These are phyloP conservation scores for Excoecaria cochinchinensis DNA, from an alignment of 345 rosid species.

Conservation along the genomic window DNA sequence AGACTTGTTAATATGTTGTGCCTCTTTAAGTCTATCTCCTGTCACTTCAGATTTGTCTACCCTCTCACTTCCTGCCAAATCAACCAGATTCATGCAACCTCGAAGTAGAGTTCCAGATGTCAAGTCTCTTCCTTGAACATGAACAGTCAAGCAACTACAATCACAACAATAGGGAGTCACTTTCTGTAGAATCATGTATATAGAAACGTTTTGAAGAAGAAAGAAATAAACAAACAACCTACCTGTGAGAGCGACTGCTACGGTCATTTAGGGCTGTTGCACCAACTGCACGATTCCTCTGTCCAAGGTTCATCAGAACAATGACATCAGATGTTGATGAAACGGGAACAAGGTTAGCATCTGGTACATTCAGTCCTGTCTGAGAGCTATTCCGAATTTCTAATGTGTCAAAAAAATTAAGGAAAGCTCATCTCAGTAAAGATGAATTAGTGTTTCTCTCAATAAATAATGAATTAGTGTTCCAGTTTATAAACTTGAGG, in stretches of 20 bases:
- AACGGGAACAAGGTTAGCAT: constrained; percentile 77
- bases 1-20: constrained; percentile 87
- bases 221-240: constrained; percentile 7
- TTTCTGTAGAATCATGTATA: constrained; percentile 1
- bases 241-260: constrained; percentile 99
- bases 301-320: constrained; percentile 89
- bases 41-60: constrained; percentile 92
- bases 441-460: neutral
- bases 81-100: constrained; percentile 97
- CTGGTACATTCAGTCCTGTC: constrained; percentile 91
- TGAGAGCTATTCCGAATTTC: constrained; percentile 93
- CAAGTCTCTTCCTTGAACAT: constrained; percentile 88
- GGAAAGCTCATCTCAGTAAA: constrained; percentile 24
- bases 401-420: constrained; percentile 61
- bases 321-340: constrained; percentile 85
- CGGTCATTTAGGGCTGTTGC: constrained; percentile 96
- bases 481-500: neutral
- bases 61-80: constrained; percentile 97
- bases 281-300: constrained; percentile 85
- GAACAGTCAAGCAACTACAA: constrained; percentile 94
- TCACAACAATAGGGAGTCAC: constrained; percentile 18
- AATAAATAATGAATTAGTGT: neutral
- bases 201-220: constrained; percentile 13
- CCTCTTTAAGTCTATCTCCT: constrained; percentile 93
- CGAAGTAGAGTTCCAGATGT: constrained; percentile 75